Evolutionary conservation across 2,329 filamentous ascomycete species (phyloP), one percentile per base, ranked within the genome.

Genomic region (Gliomastix tumulicola): DNA sequence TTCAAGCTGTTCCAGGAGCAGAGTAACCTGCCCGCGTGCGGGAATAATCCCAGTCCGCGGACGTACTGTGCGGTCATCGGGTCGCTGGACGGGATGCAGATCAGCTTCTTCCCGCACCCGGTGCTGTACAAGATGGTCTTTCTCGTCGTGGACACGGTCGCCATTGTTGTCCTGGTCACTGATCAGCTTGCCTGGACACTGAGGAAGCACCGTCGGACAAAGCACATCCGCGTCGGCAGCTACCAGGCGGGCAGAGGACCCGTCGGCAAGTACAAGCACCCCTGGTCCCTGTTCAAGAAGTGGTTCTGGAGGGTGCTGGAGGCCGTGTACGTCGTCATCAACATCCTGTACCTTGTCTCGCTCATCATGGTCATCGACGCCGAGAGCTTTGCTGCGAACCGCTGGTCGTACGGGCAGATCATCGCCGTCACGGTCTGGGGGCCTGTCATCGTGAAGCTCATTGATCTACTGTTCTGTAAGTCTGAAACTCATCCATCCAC

Each of bases 381-480:
- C 7, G 55, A 61, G 35, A 62, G 54, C 31, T 62, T 62, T 34
- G 50, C 52, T 17, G 49, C 53, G 2, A 59, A 53, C 18, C 47
- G 49, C 16, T 62, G 59, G 59, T 54, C 50, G 0, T 62, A 62
- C 17, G 59, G 59, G 6, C 59, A 62, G 37, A 62, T 62, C 36
- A 62, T 62, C 30, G 59, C 59, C 27, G 55, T 62, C 22, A 60
- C 59, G 0, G 56, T 61, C 6, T 62, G 59, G 59, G 59, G 59
- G 0, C 59, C 59, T 8, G 56, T 62, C 40, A 60, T 62, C 37
- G 57, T 62, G 30, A 62, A 62, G 36, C 37, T 62, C n/a, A 56
- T 62, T 39, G 55, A 60, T 25, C 48, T 62, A 4, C 47, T 59
- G 11, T 37, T 61, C n/a, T 59, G 58, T 60, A 46, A 53, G 58